Conservation (phyloP, 768 basidiomycete genomes). For the Mrakia blollopis region DNA sequence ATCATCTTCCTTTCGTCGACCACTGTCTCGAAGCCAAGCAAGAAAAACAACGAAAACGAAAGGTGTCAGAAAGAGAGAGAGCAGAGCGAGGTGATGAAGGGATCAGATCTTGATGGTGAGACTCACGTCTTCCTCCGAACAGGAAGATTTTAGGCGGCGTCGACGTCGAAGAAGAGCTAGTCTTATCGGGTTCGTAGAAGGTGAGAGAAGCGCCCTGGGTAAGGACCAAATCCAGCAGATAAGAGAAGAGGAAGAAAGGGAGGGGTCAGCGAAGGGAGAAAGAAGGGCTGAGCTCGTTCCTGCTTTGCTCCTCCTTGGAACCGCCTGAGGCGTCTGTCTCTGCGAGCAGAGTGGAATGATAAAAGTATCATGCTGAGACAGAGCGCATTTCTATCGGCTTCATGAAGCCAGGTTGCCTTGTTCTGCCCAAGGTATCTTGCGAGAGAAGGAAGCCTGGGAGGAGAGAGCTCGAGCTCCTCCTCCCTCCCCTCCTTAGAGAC, state of each 20-base stretch:
- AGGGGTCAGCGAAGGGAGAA: background rate
- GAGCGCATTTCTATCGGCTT: too few species aligned
- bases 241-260: background rate
- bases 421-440: too few species aligned
- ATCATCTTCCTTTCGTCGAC: conserved; percentile 54
- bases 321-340: too few species aligned
- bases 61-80: background rate
- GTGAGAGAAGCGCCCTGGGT: conserved; percentile 21
- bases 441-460: too few species aligned
- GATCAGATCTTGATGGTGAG: background rate
- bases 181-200: background rate
- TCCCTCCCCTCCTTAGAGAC: background rate
- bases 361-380: too few species aligned
- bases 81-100: background rate
- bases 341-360: too few species aligned
- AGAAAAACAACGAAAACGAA: background rate
- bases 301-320: too few species aligned
- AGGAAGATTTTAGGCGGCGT: conserved; percentile 75
- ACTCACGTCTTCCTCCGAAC: conserved; percentile 56
- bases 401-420: too few species aligned
- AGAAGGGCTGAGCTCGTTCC: too few species aligned
- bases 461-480: background rate
- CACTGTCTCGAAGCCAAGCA: conserved; percentile 60
- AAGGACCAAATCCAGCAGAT: conserved; percentile 4
- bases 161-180: conserved; percentile 38